Evolutionary conservation across 2,329 filamentous ascomycete species (phyloP).

Genomic region (Dothideomycetes sp.): DNA sequence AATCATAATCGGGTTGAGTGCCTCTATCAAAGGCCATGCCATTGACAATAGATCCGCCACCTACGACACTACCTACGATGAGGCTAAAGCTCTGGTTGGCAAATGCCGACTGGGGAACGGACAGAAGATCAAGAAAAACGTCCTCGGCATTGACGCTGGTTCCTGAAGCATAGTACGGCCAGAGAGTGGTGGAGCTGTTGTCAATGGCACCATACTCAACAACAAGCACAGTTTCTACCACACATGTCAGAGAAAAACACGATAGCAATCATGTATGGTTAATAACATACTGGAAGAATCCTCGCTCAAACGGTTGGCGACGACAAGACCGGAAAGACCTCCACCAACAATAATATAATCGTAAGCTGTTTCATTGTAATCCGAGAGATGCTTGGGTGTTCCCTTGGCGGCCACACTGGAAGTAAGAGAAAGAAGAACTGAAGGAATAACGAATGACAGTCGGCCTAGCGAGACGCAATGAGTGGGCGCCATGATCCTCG

Average conservation of each 20-base stretch:
- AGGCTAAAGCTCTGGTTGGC: constrained; percentile 2
- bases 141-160: constrained; percentile 8
- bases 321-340: constrained; percentile 25
- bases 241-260: constrained; percentile 1
- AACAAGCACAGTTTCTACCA: constrained; percentile 10
- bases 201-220: constrained; percentile 10
- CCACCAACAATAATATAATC: constrained; percentile 30
- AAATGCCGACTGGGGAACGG: constrained; percentile 2
- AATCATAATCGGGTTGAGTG: constrained; percentile 3
- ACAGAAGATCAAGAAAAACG: constrained; percentile 3
- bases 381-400: no score
- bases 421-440: neutral
- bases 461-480: neutral
- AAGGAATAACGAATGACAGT: neutral
- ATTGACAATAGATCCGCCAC: constrained; percentile 6
- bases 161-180: constrained; percentile 5
- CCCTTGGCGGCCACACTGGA: neutral
- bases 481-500: neutral
- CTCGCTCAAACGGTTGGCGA: constrained; percentile 23
- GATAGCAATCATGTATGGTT: neutral
- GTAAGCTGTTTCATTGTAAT: constrained; percentile 12
- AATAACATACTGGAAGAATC: constrained; percentile 10
- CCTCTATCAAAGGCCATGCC: constrained; percentile 9
- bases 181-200: constrained; percentile 8
- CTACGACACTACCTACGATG: constrained; percentile 1